Base-by-base conservation (phyloP, 1,284 basidiomycete species). In the Coriolopsis trogii region DNA sequence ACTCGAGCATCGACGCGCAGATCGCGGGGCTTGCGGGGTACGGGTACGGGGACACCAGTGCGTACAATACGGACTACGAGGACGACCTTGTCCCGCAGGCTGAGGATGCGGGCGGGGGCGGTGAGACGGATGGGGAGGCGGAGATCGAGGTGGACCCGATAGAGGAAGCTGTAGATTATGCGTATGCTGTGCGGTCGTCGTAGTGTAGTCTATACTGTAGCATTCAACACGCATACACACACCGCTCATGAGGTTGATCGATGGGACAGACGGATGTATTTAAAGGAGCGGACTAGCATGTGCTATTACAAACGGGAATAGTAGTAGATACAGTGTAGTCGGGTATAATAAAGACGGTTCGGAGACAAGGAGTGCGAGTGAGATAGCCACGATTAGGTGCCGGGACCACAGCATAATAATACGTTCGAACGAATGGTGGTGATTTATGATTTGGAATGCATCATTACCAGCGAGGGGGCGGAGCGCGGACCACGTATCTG, bases 401-500 rank as follows among this genome's bases (percentile, higher is more conserved):
- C 26, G 41, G 45, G 21, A 51, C 43, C 49, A 51, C 36, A 15
- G 38, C 48, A 51, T 59, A 59, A 59, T 25, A 51, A 59, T 56
- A 59, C 36, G 21, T 30, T 41, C 42, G 41, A 16, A 6, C 33
- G 37, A 49, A 18, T 18, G 36, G 12, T 12, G 28, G 29, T 12
- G 24, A 21, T 21, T n/a, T 15, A 33, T 6, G 20, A 39, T 42
- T 39, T 42, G 37, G 56, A 52, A 52, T 3, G 8, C 20, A 9
- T 53, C 54, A 46, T 34, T 62, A 53, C 82, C 82, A 85, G 29
- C 69, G 70, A 5, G 83, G 82, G 18, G 78, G 72, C 30, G 82
- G 82, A 2, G 75, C 65, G 26, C 72, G 73, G 28, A 80, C 70
- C 20, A 39, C 40, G 31, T 66, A 66, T 4, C 64, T 66, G 16